Evolutionary conservation across 768 basidiomycete genomes (phyloP).

Genomic region (Suillus ampliporus): DNA sequence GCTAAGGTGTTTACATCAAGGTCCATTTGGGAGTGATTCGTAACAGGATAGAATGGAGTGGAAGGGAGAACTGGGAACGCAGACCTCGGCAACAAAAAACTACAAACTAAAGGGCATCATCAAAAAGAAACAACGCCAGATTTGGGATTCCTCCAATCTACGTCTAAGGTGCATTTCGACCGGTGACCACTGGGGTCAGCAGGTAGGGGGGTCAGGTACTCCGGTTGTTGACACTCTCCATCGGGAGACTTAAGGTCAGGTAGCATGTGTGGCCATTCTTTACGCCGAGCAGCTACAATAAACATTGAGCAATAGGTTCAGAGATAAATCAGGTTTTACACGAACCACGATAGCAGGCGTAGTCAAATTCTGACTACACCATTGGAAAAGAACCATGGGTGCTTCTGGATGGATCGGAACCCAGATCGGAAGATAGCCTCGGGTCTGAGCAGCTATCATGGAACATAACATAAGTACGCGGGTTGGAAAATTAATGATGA

Average conservation of each 20-base stretch:
- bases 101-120: not conserved
- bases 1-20: no score
- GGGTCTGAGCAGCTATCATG: not conserved
- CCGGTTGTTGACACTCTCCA: no score
- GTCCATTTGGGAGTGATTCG: no score
- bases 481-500: not conserved
- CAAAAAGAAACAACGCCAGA: slow-evolving; percentile 3
- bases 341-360: slow-evolving; percentile 26
- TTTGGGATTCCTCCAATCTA: slow-evolving; percentile 4
- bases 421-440: not conserved
- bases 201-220: not conserved
- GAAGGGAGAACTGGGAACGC: no score
- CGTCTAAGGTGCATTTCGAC: no score
- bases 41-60: no score
- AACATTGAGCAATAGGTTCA: not conserved
- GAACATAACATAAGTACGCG: not conserved
- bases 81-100: no score
- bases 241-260: not conserved
- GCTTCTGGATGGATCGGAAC: not conserved
- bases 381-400: slow-evolving; percentile 11
- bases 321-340: not conserved
- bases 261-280: not conserved
- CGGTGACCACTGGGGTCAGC: no score
- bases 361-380: slow-evolving; percentile 31
- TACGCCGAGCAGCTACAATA: slow-evolving; percentile 8